A percentile compares a stretch with the other conserved stretches of the same genome.
Conservation (phyloP, 768 basidiomycete genomes). For the Pholiota conissans region DNA sequence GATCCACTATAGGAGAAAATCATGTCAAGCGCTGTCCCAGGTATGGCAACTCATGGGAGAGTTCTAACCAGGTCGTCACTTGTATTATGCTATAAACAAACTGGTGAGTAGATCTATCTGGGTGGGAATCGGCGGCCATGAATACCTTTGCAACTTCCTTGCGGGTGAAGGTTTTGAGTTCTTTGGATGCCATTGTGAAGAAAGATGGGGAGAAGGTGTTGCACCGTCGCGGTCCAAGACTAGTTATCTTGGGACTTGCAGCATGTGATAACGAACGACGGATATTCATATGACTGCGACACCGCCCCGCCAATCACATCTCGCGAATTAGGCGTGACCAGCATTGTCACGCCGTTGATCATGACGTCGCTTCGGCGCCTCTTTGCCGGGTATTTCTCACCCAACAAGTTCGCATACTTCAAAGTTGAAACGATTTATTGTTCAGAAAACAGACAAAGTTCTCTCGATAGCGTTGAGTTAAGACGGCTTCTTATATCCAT, state of each 20-base stretch:
- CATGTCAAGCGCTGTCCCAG: background rate
- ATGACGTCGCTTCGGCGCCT: too few relatives aligned
- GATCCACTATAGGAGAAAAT: constrained; percentile 60
- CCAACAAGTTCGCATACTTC: too few relatives aligned
- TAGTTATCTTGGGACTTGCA: background rate
- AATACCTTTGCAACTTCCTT: constrained; percentile 45
- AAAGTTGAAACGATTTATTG: too few relatives aligned
- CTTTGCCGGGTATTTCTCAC: too few relatives aligned
- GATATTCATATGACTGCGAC: background rate
- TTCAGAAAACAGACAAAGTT: too few relatives aligned
- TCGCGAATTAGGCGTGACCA: background rate
- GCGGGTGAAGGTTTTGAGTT: constrained; percentile 36
- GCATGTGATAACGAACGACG: constrained; percentile 8
- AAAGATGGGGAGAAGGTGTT: background rate
- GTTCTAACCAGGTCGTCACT: constrained; percentile 58
- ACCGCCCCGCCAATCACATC: constrained; percentile 1
- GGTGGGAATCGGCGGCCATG: background rate
- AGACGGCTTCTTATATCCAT: too few relatives aligned
- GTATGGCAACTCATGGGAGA: background rate
- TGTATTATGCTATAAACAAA: constrained; percentile 63
- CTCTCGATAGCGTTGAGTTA: too few relatives aligned
- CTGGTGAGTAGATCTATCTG: constrained; percentile 9
- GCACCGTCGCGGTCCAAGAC: background rate
- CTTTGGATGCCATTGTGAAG: constrained; percentile 32
- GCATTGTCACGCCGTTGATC: too few relatives aligned